These are phyloP conservation scores for Plenodomus tracheiphilus DNA, from an alignment of 2,329 filamentous ascomycete genomes.

Conservation along the genomic window DNA sequence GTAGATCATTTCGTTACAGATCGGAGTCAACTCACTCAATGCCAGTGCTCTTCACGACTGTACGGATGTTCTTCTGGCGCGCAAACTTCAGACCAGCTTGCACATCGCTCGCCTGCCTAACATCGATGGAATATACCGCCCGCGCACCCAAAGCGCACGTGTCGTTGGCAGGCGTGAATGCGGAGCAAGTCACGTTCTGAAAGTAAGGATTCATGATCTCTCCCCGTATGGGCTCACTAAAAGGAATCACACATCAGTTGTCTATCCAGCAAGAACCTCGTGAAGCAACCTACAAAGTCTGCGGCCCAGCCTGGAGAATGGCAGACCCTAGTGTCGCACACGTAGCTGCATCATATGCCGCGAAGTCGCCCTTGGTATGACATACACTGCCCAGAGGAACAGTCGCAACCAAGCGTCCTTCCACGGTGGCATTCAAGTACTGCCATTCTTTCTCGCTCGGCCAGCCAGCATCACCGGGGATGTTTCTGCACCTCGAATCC, in stretches of 20 bases:
- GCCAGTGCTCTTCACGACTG: background rate
- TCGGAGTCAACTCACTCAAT: background rate
- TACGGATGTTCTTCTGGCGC: background rate
- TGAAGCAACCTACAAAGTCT: background rate
- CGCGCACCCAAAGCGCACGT: slow-evolving; percentile 25
- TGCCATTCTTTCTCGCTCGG: slow-evolving; percentile 26
- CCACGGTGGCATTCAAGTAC: slow-evolving; percentile 36
- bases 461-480: slow-evolving; percentile 38
- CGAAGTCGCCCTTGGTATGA: slow-evolving; percentile 11
- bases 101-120: background rate
- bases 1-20: too few relatives aligned
- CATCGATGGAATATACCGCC: slow-evolving; percentile 9
- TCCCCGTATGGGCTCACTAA: background rate
- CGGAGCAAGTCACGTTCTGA: slow-evolving; percentile 46
- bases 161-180: slow-evolving; percentile 31
- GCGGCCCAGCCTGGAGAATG: too few relatives aligned
- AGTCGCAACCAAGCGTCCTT: slow-evolving; percentile 24
- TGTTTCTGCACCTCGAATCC: background rate
- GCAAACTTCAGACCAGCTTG: background rate
- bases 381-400: slow-evolving; percentile 39
- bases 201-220: slow-evolving; percentile 44
- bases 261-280: too few relatives aligned
- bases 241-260: too few relatives aligned
- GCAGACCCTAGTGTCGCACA: background rate
- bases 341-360: background rate